Percentiles rank a stretch among this genome's conserved stretches.
Evolutionary conservation across 768 basidiomycete species (phyloP).

Genomic region (Rhodotorula paludigena): DNA sequence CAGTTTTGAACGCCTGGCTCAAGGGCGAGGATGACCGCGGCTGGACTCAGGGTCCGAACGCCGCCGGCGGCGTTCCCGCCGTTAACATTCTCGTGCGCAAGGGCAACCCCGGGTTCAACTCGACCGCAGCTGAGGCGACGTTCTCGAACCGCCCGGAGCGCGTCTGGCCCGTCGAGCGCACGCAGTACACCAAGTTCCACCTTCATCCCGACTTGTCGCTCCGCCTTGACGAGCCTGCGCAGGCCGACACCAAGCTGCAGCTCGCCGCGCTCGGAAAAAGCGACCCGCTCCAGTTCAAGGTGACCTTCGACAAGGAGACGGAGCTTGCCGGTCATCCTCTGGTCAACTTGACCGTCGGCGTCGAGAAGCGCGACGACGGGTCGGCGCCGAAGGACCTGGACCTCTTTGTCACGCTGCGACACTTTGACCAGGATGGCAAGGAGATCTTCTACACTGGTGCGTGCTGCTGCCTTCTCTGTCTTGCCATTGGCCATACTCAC

Average conservation of each 20-base stretch:
- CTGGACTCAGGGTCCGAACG: constrained; percentile 38
- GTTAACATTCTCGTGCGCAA: constrained; percentile 41
- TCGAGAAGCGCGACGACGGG: constrained; percentile 9
- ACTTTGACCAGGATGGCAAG: constrained; percentile 37
- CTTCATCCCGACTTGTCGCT: constrained; percentile 12
- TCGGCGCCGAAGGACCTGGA: constrained; percentile 41
- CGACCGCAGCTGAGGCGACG: constrained; percentile 41
- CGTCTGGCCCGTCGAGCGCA: constrained; percentile 41
- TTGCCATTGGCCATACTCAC: neutral
- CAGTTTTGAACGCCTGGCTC: constrained; percentile 40
- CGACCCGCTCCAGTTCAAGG: constrained; percentile 26
- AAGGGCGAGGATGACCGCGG: constrained; percentile 38
- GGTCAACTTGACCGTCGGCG: constrained; percentile 34
- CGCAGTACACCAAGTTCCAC: constrained; percentile 33
- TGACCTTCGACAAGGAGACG: constrained; percentile 34
- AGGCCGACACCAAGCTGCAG: constrained; percentile 6
- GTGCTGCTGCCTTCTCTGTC: neutral
- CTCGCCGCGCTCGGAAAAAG: constrained; percentile 32
- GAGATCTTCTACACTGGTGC: constrained; percentile 40
- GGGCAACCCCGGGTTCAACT: constrained; percentile 44
- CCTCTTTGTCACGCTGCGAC: constrained; percentile 39
- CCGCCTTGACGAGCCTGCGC: neutral
- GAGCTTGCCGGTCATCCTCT: constrained; percentile 42
- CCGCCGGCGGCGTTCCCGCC: constrained; percentile 35
- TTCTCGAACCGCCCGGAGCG: constrained; percentile 37